phyloP scores from a whole-genome alignment of 331 rosid species.

The Telfairia occidentalis region DNA sequence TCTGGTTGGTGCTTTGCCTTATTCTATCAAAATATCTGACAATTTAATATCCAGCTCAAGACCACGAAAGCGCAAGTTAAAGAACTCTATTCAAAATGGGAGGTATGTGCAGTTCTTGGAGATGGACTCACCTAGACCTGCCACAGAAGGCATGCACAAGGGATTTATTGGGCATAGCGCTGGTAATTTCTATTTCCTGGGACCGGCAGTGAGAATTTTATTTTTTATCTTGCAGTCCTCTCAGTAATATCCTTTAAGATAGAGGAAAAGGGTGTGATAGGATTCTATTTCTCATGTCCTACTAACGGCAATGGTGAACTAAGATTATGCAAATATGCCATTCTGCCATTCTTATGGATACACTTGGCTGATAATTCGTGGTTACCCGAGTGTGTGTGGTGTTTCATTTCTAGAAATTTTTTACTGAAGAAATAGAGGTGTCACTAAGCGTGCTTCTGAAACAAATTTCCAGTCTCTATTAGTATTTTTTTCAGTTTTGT shows the following conservation, averaged over 20 bases:
- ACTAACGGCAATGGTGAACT: background rate
- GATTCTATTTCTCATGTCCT: background rate
- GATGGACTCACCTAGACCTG: slow-evolving; percentile 48
- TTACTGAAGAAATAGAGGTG: background rate
- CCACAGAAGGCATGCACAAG: slow-evolving; percentile 33
- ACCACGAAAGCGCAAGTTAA: slow-evolving; percentile 34
- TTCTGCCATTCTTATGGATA: background rate
- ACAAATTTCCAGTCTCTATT: background rate
- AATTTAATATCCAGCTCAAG: slow-evolving; percentile 50
- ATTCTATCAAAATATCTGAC: slow-evolving; percentile 16
- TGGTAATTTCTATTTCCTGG: slow-evolving; percentile 29
- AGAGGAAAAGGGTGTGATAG: background rate
- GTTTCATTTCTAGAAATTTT: background rate
- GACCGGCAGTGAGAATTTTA: background rate
- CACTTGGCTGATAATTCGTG: background rate
- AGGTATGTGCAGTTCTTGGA: slow-evolving; percentile 66
- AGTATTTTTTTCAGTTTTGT: too few species aligned
- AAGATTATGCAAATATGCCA: background rate
- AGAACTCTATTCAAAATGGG: slow-evolving; percentile 30
- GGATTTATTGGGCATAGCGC: slow-evolving; percentile 38
- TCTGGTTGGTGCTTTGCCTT: slow-evolving; percentile 5
- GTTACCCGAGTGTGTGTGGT: background rate
- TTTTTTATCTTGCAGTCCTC: background rate
- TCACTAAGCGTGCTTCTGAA: background rate
- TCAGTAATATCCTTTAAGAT: background rate